A percentile compares a stretch with the other conserved stretches of the same genome.
Evolutionary conservation across 2,329 filamentous ascomycete species (phyloP).

Genomic region (Colletotrichum theobromicola): DNA sequence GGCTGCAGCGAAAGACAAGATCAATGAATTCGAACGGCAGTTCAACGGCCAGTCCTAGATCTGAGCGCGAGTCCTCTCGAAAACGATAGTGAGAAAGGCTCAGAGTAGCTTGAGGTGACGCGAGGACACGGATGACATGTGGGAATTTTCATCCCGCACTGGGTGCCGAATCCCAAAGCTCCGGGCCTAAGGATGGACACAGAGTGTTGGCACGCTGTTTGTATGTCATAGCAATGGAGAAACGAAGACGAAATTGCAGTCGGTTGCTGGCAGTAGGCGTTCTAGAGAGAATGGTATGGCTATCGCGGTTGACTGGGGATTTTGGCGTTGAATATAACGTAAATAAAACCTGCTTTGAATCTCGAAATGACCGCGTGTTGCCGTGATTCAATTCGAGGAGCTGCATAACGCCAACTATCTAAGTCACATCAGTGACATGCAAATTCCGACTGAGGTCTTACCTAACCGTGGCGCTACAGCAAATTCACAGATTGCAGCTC

Average conservation of each 20-base stretch:
- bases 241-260: background rate
- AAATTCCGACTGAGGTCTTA: background rate
- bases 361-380: background rate
- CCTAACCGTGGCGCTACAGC: background rate
- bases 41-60: background rate
- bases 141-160: fast-evolving
- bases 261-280: background rate
- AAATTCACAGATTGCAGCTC: background rate
- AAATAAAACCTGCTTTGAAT: background rate
- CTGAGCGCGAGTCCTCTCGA: fast-evolving
- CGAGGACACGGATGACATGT: too few relatives aligned
- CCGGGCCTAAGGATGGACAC: background rate
- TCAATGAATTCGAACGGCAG: background rate
- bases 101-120: fast-evolving
- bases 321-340: background rate
- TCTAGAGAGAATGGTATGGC: background rate
- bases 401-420: fast-evolving
- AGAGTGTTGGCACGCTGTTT: fast-evolving
- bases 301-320: too few relatives aligned
- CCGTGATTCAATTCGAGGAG: background rate
- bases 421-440: background rate
- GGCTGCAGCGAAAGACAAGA: background rate
- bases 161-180: fast-evolving
- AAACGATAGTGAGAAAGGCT: background rate
- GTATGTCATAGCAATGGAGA: fast-evolving